A percentile compares a stretch with the other conserved stretches of the same genome.
These are phyloP conservation scores for Scheffersomyces insectosa DNA, from an alignment of 1,139 yeast genomes.

Conservation along the genomic window DNA sequence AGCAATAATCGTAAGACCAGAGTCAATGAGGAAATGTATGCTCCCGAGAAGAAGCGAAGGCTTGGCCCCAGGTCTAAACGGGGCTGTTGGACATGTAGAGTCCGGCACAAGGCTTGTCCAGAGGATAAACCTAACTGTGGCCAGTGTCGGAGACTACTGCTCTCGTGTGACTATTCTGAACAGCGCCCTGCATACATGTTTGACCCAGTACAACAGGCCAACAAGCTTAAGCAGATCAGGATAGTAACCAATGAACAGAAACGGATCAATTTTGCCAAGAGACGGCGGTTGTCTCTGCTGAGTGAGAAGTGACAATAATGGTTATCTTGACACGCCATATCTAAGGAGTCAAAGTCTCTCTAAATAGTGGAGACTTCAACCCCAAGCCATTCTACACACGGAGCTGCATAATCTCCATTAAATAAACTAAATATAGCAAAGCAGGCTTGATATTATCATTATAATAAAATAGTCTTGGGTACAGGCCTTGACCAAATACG, in stretches of 20 bases:
- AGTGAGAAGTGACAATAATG: too few species aligned
- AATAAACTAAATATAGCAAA: too few species aligned
- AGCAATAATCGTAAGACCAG: neutral
- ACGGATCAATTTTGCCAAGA: slow-evolving; percentile 16
- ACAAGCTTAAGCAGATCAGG: slow-evolving; percentile 53
- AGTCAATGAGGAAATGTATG: neutral
- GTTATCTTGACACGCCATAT: too few species aligned
- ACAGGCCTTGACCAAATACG: too few species aligned
- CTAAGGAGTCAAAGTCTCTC: too few species aligned
- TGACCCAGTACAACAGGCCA: slow-evolving; percentile 35
- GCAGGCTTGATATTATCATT: too few species aligned
- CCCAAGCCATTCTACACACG: too few species aligned
- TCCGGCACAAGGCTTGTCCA: slow-evolving; percentile 65
- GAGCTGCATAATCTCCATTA: too few species aligned
- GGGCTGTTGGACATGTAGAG: slow-evolving; percentile 72
- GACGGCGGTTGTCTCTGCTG: slow-evolving; percentile 1
- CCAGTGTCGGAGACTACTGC: slow-evolving; percentile 52
- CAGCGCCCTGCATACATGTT: slow-evolving; percentile 58
- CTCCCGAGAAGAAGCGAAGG: slow-evolving; percentile 9
- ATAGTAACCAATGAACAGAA: slow-evolving; percentile 33
- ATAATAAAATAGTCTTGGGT: too few species aligned
- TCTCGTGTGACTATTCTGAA: slow-evolving; percentile 54
- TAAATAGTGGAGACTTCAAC: too few species aligned
- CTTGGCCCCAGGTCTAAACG: slow-evolving; percentile 46
- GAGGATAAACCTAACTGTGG: slow-evolving; percentile 59